Base-by-base conservation (phyloP, 495 filamentous ascomycete genomes). In the Hypomontagnella submonticulosa region DNA sequence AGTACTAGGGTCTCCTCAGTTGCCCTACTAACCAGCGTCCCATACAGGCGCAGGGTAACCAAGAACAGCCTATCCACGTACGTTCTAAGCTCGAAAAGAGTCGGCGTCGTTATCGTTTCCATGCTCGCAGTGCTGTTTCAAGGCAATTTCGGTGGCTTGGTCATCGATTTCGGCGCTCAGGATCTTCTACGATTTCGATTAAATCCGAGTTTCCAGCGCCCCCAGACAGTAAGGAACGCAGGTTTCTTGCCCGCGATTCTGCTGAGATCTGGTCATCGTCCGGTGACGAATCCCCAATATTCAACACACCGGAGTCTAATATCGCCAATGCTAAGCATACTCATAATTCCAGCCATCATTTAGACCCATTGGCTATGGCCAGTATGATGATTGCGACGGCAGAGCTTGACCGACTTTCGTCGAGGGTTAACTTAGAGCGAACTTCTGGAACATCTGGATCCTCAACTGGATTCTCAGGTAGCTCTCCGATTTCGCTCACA, bases 61-160 rank as follows among this genome's bases (percentile, higher is more conserved):
- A 56, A 50, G 43, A 38, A 47, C 19, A 57, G 15, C 20, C 48
- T 34, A n/a, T 46, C 34, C 20, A 63, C 38, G 36, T 66, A 42
- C 53, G 55, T 12, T 61, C 57, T n/a, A 9, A 65, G 12, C 57
- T 67, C 13, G 37, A 61, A 19, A 65, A 50, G 49, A 53, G 16
- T 43, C 60, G 53, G 2, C 53, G 65, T 36, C 59, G 51, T 12
- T 52, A 61, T 60, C 63, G 59, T 49, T 51, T 65, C 23, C 58
- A 36, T 43, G 20, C 72, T 12, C 65, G 62, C 7, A 65, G 73
- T 12, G 70, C 70, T 13, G 67, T 76, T 10, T 75, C 72, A 30
- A 79, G 49, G 44, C 74, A 66, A 37, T 71, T 77, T 40, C 70
- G 58, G 27, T 77, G 70, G 11, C 69, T 73, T 20, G 47, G 63